phyloP scores from a whole-genome alignment of 352 stramenopile genomes.

The Phytophthora idaei region DNA sequence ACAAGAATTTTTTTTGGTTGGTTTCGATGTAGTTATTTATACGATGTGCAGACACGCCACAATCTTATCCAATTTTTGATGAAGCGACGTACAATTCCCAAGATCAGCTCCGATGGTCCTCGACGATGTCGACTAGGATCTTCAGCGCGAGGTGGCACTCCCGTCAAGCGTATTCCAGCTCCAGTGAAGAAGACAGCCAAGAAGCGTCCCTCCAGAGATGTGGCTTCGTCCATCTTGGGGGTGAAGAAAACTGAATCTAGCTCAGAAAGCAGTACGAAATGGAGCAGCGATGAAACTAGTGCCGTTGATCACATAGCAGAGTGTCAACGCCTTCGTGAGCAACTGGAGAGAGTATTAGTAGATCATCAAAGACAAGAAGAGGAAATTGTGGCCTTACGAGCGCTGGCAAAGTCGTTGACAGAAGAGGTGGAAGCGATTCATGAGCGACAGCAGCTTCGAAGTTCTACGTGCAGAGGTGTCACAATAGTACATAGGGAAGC shows the following conservation, averaged over 20 bases:
- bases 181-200: slow-evolving; percentile 21
- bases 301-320: slow-evolving; percentile 31
- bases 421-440: slow-evolving; percentile 59
- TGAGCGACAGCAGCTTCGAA: slow-evolving; percentile 18
- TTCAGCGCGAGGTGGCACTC: slow-evolving; percentile 1
- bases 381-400: slow-evolving; percentile 62
- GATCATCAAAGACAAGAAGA: slow-evolving; percentile 62
- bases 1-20: not conserved
- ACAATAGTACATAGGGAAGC: not conserved
- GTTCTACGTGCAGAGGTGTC: not conserved
- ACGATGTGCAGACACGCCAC: not conserved
- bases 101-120: not conserved
- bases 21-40: slow-evolving; percentile 21
- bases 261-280: slow-evolving; percentile 1
- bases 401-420: slow-evolving; percentile 58
- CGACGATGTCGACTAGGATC: not conserved
- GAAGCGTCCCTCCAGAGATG: slow-evolving; percentile 1
- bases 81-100: slow-evolving; percentile 28
- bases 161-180: not conserved
- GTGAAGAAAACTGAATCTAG: slow-evolving; percentile 6
- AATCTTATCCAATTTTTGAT: slow-evolving; percentile 15
- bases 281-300: slow-evolving; percentile 7
- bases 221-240: slow-evolving; percentile 14
- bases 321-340: slow-evolving; percentile 48
- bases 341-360: slow-evolving; percentile 49